phyloP scores from a whole-genome alignment of 139 green algal genomes.

The Gonium pectorale region DNA sequence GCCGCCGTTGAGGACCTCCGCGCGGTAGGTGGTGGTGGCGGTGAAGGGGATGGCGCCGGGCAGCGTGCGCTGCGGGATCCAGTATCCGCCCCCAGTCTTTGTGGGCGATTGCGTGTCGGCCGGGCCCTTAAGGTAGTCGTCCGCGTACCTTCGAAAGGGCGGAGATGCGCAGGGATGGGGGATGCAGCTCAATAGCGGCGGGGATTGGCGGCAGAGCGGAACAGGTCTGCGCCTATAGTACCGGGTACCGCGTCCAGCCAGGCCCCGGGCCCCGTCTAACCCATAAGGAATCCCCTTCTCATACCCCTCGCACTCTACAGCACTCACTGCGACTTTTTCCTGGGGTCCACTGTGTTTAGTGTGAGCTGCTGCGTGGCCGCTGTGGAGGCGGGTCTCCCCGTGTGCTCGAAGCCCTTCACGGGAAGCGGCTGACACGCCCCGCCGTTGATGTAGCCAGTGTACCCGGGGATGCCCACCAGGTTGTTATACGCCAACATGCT shows the following conservation, averaged over 20 bases:
- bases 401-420: slow-evolving; percentile 60
- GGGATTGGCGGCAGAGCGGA: too few species aligned
- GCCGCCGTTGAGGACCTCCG: slow-evolving; percentile 52
- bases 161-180: not conserved
- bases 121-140: slow-evolving; percentile 38
- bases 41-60: slow-evolving; percentile 46
- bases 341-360: not conserved
- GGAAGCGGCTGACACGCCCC: slow-evolving; percentile 43
- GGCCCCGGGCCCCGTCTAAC: too few species aligned
- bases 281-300: too few species aligned
- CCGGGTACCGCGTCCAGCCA: too few species aligned
- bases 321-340: slow-evolving; percentile 28
- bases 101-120: slow-evolving; percentile 38
- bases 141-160: slow-evolving; percentile 30
- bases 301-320: too few species aligned
- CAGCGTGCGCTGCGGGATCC: slow-evolving; percentile 38
- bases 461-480: slow-evolving; percentile 70
- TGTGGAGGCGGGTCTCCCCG: slow-evolving; percentile 47
- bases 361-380: not conserved
- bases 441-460: slow-evolving; percentile 67
- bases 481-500: slow-evolving; percentile 57
- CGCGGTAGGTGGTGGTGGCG: slow-evolving; percentile 62
- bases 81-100: slow-evolving; percentile 62
- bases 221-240: too few species aligned
- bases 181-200: too few species aligned